These are phyloP conservation scores for Yamadazyma triangularis DNA, from an alignment of 1,139 yeast genomes.

Conservation along the genomic window DNA sequence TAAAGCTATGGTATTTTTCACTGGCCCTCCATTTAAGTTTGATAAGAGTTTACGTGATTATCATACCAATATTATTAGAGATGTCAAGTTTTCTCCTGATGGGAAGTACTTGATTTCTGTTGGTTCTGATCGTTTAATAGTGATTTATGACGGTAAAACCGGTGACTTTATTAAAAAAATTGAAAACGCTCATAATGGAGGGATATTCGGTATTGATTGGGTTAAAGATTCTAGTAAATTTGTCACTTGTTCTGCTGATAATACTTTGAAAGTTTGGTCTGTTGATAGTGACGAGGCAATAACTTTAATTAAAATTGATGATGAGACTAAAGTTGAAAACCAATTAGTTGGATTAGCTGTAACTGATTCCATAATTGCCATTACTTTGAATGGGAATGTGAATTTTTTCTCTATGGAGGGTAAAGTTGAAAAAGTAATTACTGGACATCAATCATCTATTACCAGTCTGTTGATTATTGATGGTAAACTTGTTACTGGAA, in stretches of 20 bases:
- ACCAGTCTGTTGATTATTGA: conserved; percentile 40
- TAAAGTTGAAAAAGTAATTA: conserved; percentile 15
- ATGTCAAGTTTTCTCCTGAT: conserved; percentile 77
- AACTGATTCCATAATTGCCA: conserved; percentile 57
- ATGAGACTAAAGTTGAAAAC: conserved; percentile 37
- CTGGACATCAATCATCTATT: conserved; percentile 80
- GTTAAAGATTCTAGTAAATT: conserved; percentile 52
- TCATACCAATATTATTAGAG: conserved; percentile 77
- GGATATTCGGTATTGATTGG: conserved; percentile 79
- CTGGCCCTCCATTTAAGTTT: conserved; percentile 94
- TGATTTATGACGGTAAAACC: conserved; percentile 79
- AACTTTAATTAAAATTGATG: conserved; percentile 41
- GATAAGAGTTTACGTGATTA: conserved; percentile 65
- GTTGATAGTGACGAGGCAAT: conserved; percentile 18
- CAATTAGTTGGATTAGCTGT: conserved; percentile 83
- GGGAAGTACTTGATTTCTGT: conserved; percentile 72
- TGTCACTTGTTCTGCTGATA: conserved; percentile 85
- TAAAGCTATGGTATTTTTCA: conserved; percentile 73
- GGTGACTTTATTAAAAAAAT: conserved; percentile 66
- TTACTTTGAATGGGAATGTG: conserved; percentile 70
- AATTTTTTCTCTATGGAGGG: conserved; percentile 47
- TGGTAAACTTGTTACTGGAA: conserved; percentile 59
- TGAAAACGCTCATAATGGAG: conserved; percentile 65
- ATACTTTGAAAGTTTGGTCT: conserved; percentile 63
- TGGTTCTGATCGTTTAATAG: conserved; percentile 79